Conservation (phyloP, 2,329 filamentous ascomycete species). For the Aschersonia sp. region DNA sequence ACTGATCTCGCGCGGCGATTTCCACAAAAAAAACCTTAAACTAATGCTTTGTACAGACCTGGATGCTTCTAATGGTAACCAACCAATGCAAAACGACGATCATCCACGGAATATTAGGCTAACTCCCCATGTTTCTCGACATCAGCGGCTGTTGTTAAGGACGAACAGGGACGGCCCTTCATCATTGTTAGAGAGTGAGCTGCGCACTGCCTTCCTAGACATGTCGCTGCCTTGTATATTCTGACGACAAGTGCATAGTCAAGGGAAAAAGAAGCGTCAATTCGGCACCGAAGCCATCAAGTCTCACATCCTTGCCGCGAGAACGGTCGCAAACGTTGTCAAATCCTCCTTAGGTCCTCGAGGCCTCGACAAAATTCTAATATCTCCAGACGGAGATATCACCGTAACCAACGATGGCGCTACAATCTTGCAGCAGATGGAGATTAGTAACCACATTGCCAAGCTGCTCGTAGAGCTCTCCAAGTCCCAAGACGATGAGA, state of each 20-base stretch:
- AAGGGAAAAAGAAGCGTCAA: constrained; percentile 94
- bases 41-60: constrained; percentile 40
- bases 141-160: constrained; percentile 68
- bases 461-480: constrained; percentile 94
- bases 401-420: constrained; percentile 98
- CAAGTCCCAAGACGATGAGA: constrained; percentile 97
- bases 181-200: constrained; percentile 90
- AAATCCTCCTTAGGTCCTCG: constrained; percentile 93
- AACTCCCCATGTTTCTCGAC: neutral
- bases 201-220: constrained; percentile 19
- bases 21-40: no score
- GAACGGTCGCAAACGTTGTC: constrained; percentile 92
- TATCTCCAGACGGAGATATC: constrained; percentile 96
- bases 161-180: constrained; percentile 93
- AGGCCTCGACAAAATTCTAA: constrained; percentile 97
- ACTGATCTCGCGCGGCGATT: no score
- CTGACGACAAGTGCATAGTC: constrained; percentile 36
- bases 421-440: constrained; percentile 96
- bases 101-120: no score
- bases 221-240: neutral
- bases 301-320: constrained; percentile 90
- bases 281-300: constrained; percentile 97
- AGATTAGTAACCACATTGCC: constrained; percentile 95
- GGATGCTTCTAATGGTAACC: constrained; percentile 64
- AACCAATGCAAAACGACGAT: neutral